Base-by-base conservation (phyloP, 2,329 filamentous ascomycete species). In the Diaporthe batatas region DNA sequence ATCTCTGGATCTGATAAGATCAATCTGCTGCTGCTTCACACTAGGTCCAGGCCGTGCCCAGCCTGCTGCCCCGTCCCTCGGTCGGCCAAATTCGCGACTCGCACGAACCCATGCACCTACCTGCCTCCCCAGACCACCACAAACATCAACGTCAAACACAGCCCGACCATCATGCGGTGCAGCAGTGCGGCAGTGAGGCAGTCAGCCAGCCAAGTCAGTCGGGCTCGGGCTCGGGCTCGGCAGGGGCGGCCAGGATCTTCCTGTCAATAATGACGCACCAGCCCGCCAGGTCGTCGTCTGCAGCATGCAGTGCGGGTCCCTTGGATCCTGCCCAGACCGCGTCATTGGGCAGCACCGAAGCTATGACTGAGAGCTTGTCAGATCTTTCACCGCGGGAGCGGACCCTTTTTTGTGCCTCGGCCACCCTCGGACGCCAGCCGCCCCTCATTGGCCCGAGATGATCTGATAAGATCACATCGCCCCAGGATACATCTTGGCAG, bases 1-100 rank as follows among this genome's bases (percentile, higher is more conserved):
- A 88, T 88, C 85, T 84, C 81, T 77, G 81, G 84, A 87, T 87
- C 85, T 82, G 85, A 87, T 87, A 86, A 87, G 85, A 87, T 87
- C 79, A 76, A 80, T 73, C 75, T 79, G 58, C 79, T 39, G 12
- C 36, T 10, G 6, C 36, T n/a, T n/a, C n/a, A n/a, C n/a, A n/a
- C n/a, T n/a, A 29, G 29, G 29, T 29, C 29, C 29, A 29, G 29
- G 29, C 29, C 29, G 29, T 29, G 29, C 29, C 29, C 29, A 29
- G 29, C 29, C 29, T 29, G 29, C 29, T 29, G 29, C 64, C 64
- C 54, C 64, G 57, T 65, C 67, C 53, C n/a, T n/a, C n/a, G n/a
- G 32, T 58, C 54, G 64, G 65, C 29, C 62, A 47, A 49, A 47
- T 65, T 65, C 23, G 29, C 42, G 29, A 51, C 44, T 51, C 32